Base-by-base conservation (phyloP, 176 grass and related monocot genomes). In the Themeda triandra region DNA sequence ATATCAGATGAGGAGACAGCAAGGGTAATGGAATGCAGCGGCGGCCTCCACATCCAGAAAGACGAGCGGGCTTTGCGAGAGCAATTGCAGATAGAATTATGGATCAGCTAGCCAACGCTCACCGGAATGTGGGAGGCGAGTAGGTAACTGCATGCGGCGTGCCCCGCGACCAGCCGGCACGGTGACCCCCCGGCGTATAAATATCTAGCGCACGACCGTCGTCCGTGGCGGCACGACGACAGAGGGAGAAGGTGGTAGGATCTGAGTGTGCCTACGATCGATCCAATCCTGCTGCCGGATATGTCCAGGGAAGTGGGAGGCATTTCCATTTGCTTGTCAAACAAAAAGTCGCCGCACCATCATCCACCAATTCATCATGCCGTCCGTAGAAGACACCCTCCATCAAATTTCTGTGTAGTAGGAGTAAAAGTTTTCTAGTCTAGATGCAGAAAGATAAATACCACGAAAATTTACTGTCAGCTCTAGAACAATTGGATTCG, bases 1-100 rank as follows among this genome's bases (percentile, higher is more conserved):
- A 35, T 41, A 79, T 49, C 29, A 80, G 66, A 73, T 64, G 29
- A 83, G 54, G 30, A 49, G n/a, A 46, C 19, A 75, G 6, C 32
- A 24, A 2, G 56, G 19, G 41, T 29, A 63, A 66, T 79, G 79
- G 74, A 69, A 83, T 73, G 60, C 24, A 29, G 18, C 37, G 74
- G 84, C 59, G 28, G 63, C 82, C 66, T 89, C 88, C 84, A 86
- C 67, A 48, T 48, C 56, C 44, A 25, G 36, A 78, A 77, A 77
- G 71, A 29, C 5, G 27, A 1, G 10, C 0, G 54, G 21, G 21
- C 14, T 39, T 39, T 39, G 37, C 37, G 39, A 41, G 39, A 1
- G 39, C 39, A 41, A 2, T 41, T 41, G 39, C 39, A 41, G 39
- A 41, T 41, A 41, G 39, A 41, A 41, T 41, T 41, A 9, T 41